Evolutionary conservation across 148 eudicot genomes (phyloP).

Genomic region (Diospyros kaki): DNA sequence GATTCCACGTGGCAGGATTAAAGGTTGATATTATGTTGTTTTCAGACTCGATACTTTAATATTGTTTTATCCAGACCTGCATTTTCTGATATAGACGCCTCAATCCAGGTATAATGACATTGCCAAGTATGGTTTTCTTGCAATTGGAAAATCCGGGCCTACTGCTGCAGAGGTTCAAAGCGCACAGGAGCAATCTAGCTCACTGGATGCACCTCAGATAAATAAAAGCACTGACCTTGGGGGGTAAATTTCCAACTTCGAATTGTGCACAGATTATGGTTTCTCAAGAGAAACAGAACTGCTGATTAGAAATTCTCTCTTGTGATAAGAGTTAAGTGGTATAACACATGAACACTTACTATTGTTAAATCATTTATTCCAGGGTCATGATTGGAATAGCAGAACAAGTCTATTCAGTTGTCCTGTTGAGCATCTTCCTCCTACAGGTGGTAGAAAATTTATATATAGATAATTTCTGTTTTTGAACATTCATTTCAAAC

Average conservation of each 20-base stretch:
- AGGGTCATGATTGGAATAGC: constrained; percentile 91
- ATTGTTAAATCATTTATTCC: constrained; percentile 9
- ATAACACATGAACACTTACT: neutral
- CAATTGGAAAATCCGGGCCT: constrained; percentile 45
- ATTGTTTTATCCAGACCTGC: too few species aligned
- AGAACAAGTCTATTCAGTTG: constrained; percentile 86
- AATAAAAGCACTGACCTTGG: constrained; percentile 66
- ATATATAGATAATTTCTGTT: too few species aligned
- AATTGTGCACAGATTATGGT: neutral
- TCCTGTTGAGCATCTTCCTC: constrained; percentile 73
- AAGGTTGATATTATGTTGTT: too few species aligned
- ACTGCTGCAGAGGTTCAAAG: constrained; percentile 18
- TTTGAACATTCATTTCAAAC: too few species aligned
- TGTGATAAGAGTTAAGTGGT: neutral
- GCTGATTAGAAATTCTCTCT: neutral
- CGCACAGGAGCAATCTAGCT: constrained; percentile 34
- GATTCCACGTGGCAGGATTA: neutral
- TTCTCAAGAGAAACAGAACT: neutral
- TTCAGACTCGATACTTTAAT: too few species aligned
- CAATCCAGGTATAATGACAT: constrained; percentile 84
- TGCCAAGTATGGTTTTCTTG: constrained; percentile 77
- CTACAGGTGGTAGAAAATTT: constrained; percentile 47
- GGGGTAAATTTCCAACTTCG: constrained; percentile 41
- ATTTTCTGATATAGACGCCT: neutral
- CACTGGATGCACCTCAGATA: constrained; percentile 23